Conservation (phyloP, 345 rosid species). For the Mallotus nudiflorus region DNA sequence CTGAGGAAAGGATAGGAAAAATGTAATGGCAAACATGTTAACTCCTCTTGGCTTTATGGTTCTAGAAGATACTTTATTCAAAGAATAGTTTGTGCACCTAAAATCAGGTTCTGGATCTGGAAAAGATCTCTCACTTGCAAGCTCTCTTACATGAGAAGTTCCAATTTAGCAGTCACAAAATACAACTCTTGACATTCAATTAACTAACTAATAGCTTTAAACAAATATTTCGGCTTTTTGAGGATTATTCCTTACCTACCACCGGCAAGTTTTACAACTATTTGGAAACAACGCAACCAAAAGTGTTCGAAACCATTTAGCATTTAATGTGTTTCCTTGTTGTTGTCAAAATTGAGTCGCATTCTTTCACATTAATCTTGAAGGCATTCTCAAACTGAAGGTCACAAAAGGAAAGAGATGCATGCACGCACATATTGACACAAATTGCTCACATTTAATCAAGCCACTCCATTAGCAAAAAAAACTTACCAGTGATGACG, state of each 20-base stretch:
- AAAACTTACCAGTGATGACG: conserved; percentile 77
- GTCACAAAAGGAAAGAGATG: neutral
- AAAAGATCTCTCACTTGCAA: no score
- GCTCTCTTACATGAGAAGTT: no score
- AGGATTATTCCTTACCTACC: no score
- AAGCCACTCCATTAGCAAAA: conserved; percentile 8
- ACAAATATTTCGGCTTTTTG: no score
- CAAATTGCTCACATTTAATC: neutral
- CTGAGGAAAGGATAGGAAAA: neutral
- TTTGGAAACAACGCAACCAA: no score
- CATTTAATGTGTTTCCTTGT: no score
- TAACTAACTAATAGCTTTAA: neutral
- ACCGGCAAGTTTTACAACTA: no score
- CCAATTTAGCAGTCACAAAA: neutral
- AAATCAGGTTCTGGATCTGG: neutral
- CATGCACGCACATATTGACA: neutral
- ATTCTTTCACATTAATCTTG: neutral
- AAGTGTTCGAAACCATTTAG: no score
- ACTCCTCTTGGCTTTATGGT: neutral
- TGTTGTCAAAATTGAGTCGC: no score
- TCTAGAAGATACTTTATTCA: no score
- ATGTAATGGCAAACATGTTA: neutral
- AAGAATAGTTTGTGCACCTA: no score
- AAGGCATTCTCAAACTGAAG: neutral
- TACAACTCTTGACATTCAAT: neutral